Conservation (phyloP, 129 eudicot genomes). For the Pseudognaphalium luteoalbum region DNA sequence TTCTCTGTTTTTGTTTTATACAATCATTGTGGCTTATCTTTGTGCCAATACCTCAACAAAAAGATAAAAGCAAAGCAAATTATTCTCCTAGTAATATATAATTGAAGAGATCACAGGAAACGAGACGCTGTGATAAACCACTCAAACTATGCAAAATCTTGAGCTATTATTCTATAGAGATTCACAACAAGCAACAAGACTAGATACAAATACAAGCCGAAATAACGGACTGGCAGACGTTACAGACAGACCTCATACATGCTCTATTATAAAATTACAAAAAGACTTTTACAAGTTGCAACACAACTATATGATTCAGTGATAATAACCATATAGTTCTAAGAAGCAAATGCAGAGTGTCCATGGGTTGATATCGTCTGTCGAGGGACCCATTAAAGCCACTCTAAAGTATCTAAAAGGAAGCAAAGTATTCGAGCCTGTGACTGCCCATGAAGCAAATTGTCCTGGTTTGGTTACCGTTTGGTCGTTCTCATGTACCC, state of each 20-base stretch:
- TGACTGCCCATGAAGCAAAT: conserved; percentile 88
- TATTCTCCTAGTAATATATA: neutral
- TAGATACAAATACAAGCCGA: conserved; percentile 12
- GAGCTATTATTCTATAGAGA: neutral
- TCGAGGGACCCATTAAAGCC: conserved; percentile 65
- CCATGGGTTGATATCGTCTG: conserved; percentile 76
- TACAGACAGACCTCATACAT: conserved; percentile 19
- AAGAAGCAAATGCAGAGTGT: conserved; percentile 82
- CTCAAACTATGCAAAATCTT: conserved; percentile 19
- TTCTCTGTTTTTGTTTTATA: too few relatives aligned
- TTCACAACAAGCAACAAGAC: conserved; percentile 10
- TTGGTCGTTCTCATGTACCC: conserved; percentile 85
- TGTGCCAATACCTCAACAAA: neutral
- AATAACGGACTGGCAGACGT: neutral
- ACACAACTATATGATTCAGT: conserved; percentile 26
- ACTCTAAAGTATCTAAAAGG: conserved; percentile 93
- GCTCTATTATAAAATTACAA: conserved; percentile 21
- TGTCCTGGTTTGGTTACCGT: conserved; percentile 87
- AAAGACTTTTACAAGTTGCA: conserved; percentile 12
- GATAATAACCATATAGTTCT: conserved; percentile 89
- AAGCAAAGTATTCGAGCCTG: conserved; percentile 77
- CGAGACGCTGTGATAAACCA: neutral
- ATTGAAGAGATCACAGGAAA: neutral
- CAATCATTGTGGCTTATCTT: neutral
- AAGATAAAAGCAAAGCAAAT: too few relatives aligned